Evolutionary conservation across 2,329 filamentous ascomycete genomes (phyloP), one percentile per base, ranked within the genome.

Genomic region (Fusarium brevicatenulatum): DNA sequence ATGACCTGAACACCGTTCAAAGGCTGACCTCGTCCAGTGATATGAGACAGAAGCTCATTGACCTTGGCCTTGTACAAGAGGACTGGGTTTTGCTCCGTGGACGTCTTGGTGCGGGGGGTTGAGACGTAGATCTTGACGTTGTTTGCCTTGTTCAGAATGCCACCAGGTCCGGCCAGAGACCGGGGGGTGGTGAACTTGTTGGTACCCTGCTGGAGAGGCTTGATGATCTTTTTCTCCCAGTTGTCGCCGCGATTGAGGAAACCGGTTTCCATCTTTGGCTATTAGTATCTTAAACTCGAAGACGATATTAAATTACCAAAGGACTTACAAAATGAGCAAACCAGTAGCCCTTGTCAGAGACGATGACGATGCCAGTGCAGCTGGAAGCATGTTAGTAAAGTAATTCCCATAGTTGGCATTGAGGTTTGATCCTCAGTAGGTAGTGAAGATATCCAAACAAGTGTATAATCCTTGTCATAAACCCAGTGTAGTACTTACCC

Each of bases 301-400:
- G 50, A 12, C 0, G 19, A 28, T 0, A 7, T 19, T 1, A 1
- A 2, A 5, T 12, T 2, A 11, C 1, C 0, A n/a, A 28, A n/a
- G 2, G 34, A n/a, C 52, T 30, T 32, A 42, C 36, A 42, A 55
- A 55, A 42, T 42, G 52, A 28, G 52, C 34, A 15, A 42, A 55
- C 52, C 52, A 55, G 36, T 55, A 55, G 4, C 52, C 36, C 21
- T 42, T 23, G 10, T 42, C 52, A n/a, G 52, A 55, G 52, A 55
- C 25, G 21, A 55, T 42, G 15, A 55, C 36, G 11, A 55, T 19
- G 9, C 36, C 52, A 55, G 52, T 55, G 16, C 52, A 55, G 36
- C 52, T 55, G 19, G 15, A 16, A 2, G 8, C 8, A 50, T 50
- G 47, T 32, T 32, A 50, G 10, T 32, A 32, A n/a, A 32, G 46